Evolutionary conservation across 2,329 filamentous ascomycete genomes (phyloP).

Genomic region (Cryphonectria japonica): DNA sequence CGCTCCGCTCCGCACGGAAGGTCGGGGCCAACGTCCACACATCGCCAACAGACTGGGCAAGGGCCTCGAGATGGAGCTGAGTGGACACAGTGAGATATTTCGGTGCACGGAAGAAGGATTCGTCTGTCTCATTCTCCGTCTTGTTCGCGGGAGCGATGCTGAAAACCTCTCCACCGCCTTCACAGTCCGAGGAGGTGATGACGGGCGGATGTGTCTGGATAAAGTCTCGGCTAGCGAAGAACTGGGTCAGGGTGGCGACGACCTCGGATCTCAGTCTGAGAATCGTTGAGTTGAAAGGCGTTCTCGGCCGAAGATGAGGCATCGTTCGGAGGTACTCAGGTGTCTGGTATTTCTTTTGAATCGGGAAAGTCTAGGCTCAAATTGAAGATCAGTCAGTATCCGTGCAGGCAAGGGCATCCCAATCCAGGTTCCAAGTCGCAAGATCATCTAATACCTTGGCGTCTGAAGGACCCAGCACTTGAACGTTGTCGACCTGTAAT

Average conservation of each 20-base stretch:
- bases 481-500: conserved; percentile 72
- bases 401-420: conserved; percentile 1
- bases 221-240: conserved; percentile 73
- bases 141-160: conserved; percentile 57
- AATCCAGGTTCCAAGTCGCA: neutral
- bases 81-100: conserved; percentile 96
- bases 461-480: conserved; percentile 77
- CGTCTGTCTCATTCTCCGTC: conserved; percentile 42
- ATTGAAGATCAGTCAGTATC: conserved; percentile 23
- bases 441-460: conserved; percentile 61
- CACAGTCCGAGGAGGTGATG: conserved; percentile 95
- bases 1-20: conserved; percentile 90
- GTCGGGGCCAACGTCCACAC: conserved; percentile 95
- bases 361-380: conserved; percentile 73
- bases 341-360: conserved; percentile 96
- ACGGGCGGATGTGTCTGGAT: conserved; percentile 90
- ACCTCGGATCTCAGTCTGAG: conserved; percentile 82
- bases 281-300: conserved; percentile 78
- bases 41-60: conserved; percentile 83
- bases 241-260: conserved; percentile 72
- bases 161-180: conserved; percentile 95
- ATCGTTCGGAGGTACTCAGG: conserved; percentile 86
- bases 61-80: conserved; percentile 90
- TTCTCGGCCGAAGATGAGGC: conserved; percentile 83
- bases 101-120: conserved; percentile 78